Evolutionary conservation across 2,329 filamentous ascomycete species (phyloP).

Genomic region (Aspergillus sp.): DNA sequence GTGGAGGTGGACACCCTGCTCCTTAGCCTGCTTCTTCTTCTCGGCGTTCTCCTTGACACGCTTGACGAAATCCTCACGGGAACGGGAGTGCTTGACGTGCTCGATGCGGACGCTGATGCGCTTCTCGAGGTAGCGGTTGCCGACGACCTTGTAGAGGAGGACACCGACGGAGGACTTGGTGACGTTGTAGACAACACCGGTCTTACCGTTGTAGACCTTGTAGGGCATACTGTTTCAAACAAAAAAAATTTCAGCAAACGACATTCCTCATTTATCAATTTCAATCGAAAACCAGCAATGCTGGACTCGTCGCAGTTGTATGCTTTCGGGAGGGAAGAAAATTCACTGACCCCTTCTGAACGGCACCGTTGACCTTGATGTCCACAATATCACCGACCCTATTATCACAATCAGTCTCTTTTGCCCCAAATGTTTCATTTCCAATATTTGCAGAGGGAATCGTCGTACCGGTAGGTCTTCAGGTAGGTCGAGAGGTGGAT

Average conservation of each 20-base stretch:
- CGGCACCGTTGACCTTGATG: constrained; percentile 97
- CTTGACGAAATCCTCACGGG: constrained; percentile 92
- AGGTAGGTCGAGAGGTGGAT: constrained; percentile 95
- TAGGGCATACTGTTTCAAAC: constrained; percentile 75
- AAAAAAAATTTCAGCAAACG: constrained; percentile 23
- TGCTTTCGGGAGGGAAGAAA: constrained; percentile 18
- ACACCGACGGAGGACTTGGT: constrained; percentile 96
- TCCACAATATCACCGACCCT: constrained; percentile 98
- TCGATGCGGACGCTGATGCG: constrained; percentile 98
- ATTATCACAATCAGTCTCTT: constrained; percentile 48
- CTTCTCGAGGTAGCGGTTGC: constrained; percentile 99
- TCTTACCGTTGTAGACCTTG: constrained; percentile 99
- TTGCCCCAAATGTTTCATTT: constrained; percentile 14
- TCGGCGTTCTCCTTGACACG: constrained; percentile 95
- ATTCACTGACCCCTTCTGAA: constrained; percentile 86
- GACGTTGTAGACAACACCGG: constrained; percentile 97
- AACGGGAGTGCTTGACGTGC: constrained; percentile 93
- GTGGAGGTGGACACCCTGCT: constrained; percentile 79
- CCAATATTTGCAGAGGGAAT: constrained; percentile 16
- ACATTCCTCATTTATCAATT: constrained; percentile 10
- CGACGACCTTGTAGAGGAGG: constrained; percentile 99
- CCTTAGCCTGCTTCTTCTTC: constrained; percentile 90
- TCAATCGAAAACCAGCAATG: constrained; percentile 6
- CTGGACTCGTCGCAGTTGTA: constrained; percentile 10
- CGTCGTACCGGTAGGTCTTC: constrained; percentile 77